Evolutionary conservation across 345 rosid genomes (phyloP).

Genomic region (Aegle marmelos): DNA sequence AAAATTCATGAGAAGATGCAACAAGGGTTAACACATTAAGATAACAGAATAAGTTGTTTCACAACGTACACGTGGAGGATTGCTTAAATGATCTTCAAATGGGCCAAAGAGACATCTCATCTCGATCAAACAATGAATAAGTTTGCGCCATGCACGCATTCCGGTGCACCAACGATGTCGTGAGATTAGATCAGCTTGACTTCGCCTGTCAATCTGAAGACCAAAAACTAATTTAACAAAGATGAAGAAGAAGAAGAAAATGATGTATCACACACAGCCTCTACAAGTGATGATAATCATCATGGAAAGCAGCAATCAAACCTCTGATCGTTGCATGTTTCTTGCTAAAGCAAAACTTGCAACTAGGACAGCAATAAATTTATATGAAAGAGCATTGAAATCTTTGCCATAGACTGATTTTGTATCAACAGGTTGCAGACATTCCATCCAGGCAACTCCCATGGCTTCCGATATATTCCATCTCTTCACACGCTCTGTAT

Average conservation of each 20-base stretch:
- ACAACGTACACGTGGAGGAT: constrained; percentile 60
- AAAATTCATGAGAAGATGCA: constrained; percentile 11
- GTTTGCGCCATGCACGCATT: constrained; percentile 88
- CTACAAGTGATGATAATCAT: constrained; percentile 8
- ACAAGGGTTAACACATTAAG: not conserved
- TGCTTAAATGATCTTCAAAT: constrained; percentile 52
- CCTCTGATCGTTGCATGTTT: constrained; percentile 98
- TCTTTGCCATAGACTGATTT: constrained; percentile 96
- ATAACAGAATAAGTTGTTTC: constrained; percentile 3
- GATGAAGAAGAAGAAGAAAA: not conserved
- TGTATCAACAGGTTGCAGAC: constrained; percentile 90
- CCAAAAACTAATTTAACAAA: constrained; percentile 20
- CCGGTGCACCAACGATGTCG: constrained; percentile 59
- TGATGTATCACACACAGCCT: constrained; percentile 9
- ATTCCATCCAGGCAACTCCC: constrained; percentile 99
- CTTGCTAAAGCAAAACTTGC: constrained; percentile 99
- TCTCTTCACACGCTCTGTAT: constrained; percentile 87
- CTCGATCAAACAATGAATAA: constrained; percentile 81
- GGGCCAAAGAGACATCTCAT: constrained; percentile 86
- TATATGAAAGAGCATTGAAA: constrained; percentile 91
- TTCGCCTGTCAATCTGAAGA: constrained; percentile 82
- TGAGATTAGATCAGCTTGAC: constrained; percentile 70
- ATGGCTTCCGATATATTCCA: constrained; percentile 97
- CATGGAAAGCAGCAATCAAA: constrained; percentile 31
- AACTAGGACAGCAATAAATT: constrained; percentile 90